Evolutionary conservation across 176 grass and related monocot genomes (phyloP), one percentile per base, ranked within the genome.

Genomic region (Lolium perenne): DNA sequence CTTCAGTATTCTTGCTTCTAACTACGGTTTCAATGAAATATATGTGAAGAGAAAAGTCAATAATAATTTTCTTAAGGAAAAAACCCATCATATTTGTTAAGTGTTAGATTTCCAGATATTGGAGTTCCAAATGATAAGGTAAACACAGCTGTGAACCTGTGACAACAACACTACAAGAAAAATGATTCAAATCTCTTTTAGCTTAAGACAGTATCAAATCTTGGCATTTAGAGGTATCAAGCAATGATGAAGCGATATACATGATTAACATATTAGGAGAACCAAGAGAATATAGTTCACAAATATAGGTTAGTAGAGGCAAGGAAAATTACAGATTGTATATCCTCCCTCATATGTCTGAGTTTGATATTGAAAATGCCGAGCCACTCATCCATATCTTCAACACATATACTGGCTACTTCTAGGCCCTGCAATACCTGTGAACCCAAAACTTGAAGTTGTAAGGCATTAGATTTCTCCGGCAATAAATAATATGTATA

Each of bases 341-440:
- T 95, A 78, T 98, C 96, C 82, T 95, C 96, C 66, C 93, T 95
- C 96, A 98, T 98, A 89, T 98, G 96, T 63, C 91, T 89, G 46
- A 98, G 96, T 79, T 98, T 98, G 63, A 95, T 89, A 90, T 98
- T 98, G 78, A 98, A 98, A 91, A 95, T 98, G 38, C 91, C 90
- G 71, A 98, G 90, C 96, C 96, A 98, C 80, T 95, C 96, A 82
- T 98, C 93, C 90, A 98, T 95, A 90, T 98, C 96, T 81, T 95
- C 93, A 78, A 98, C 90, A 80, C 88, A 94, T 85, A 94, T 82
- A 61, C 48, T 95, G 56, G 93, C 90, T 81, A 70, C 78, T 85
- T 98, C 96, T 84, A 98, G 78, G 76, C 91, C 96, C 47, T 85
- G 86, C 80, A 98, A 78, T 80, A 98, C 93, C 96, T 98, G 88